phyloP scores from a whole-genome alignment of 441 rosid genomes.

The Melastoma candidum region DNA sequence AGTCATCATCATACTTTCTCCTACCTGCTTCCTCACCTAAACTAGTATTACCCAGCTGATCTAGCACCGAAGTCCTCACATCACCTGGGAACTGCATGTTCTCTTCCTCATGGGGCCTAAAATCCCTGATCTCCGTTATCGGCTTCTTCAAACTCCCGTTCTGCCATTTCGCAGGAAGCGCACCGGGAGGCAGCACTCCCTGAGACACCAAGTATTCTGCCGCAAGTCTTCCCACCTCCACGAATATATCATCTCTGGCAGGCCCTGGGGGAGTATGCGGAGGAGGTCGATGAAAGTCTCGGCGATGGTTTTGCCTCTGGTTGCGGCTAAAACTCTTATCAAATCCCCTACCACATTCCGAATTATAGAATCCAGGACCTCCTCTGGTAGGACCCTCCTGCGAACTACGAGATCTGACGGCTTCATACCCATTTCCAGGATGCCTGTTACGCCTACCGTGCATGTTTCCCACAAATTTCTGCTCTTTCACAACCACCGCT shows the following conservation, averaged over 20 bases:
- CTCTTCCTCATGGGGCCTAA: slow-evolving; percentile 55
- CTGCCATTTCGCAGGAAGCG: slow-evolving; percentile 67
- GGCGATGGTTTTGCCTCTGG: slow-evolving; percentile 39
- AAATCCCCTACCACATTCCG: slow-evolving; percentile 51
- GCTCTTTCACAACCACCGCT: background rate
- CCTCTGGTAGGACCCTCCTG: slow-evolving; percentile 56
- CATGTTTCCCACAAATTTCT: slow-evolving; percentile 31
- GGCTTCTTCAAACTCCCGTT: slow-evolving; percentile 55
- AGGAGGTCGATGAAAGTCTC: slow-evolving; percentile 28
- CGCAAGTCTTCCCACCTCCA: slow-evolving; percentile 94
- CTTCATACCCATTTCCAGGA: slow-evolving; percentile 77
- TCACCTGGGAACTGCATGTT: slow-evolving; percentile 35
- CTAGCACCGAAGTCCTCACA: slow-evolving; percentile 37
- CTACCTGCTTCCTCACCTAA: slow-evolving; percentile 36
- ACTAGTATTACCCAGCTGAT: slow-evolving; percentile 33
- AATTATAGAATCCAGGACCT: slow-evolving; percentile 70
- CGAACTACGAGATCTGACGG: slow-evolving; percentile 46
- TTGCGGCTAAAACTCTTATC: slow-evolving; percentile 75
- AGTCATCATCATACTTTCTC: slow-evolving; percentile 59
- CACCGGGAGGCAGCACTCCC: slow-evolving; percentile 51
- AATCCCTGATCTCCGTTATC: slow-evolving; percentile 40
- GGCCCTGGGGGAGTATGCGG: slow-evolving; percentile 31
- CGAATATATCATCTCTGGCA: slow-evolving; percentile 41
- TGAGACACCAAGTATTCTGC: slow-evolving; percentile 84
- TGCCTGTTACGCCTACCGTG: slow-evolving; percentile 66